Conservation (phyloP, 2,329 filamentous ascomycete genomes). For the Aspergillus fumigatus region DNA sequence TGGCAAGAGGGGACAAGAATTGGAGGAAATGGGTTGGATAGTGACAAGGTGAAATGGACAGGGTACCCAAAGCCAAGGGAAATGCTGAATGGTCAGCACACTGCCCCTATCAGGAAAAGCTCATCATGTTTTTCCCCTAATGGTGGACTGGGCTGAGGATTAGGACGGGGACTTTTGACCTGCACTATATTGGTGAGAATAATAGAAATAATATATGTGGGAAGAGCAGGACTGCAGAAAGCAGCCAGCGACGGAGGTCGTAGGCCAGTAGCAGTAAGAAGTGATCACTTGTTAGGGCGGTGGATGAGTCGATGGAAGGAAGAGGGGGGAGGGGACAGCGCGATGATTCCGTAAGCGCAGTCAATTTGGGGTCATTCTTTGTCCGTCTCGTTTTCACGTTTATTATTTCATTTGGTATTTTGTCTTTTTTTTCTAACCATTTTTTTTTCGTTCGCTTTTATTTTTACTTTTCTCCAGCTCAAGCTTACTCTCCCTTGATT, state of each 20-base stretch:
- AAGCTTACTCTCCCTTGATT: not conserved
- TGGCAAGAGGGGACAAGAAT: slow-evolving; percentile 5
- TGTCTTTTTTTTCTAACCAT: not conserved
- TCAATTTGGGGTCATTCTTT: not conserved
- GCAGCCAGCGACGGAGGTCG: not conserved
- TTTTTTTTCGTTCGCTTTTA: not conserved
- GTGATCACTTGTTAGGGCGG: not conserved
- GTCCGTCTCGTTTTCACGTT: not conserved
- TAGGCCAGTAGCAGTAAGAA: not conserved
- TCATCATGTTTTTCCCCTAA: slow-evolving; percentile 5
- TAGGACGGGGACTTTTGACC: not conserved
- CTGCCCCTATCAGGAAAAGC: slow-evolving; percentile 24
- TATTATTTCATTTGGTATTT: not conserved
- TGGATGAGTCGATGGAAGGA: not conserved
- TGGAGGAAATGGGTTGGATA: slow-evolving; percentile 4
- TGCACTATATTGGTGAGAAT: not conserved
- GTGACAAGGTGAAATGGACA: slow-evolving; percentile 14
- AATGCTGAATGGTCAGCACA: slow-evolving; percentile 25
- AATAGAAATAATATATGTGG: not conserved
- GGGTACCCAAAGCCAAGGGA: slow-evolving; percentile 8
- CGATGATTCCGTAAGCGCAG: not conserved
- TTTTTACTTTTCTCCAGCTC: not conserved
- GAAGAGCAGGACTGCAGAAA: not conserved
- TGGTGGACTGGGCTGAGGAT: not conserved
- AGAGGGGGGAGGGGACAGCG: not conserved